These are phyloP conservation scores for Hanseniaspora mollemarum DNA, from an alignment of 805 yeast genomes.

Conservation along the genomic window DNA sequence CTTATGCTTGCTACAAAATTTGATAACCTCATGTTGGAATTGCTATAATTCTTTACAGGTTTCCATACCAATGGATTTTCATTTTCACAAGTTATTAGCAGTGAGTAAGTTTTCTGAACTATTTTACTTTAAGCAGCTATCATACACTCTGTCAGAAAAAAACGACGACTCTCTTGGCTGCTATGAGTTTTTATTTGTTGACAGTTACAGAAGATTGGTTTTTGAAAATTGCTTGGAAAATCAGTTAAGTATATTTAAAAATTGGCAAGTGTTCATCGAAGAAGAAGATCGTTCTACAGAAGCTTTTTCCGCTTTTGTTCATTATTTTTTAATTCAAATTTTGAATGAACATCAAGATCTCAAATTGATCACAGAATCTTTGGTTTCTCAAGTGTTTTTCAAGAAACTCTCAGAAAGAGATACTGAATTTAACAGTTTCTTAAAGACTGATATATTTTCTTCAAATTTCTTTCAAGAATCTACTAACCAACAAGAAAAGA, in stretches of 20 bases:
- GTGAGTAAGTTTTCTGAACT: constrained; percentile 3
- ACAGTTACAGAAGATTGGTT: constrained; percentile 7
- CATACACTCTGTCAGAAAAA: not conserved
- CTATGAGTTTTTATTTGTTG: not conserved
- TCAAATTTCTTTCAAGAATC: not conserved
- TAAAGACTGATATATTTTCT: not conserved
- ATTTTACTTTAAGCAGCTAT: constrained; percentile 5
- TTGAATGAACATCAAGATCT: constrained; percentile 6
- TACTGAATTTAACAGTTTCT: not conserved
- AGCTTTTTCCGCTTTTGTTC: not conserved
- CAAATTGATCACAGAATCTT: not conserved
- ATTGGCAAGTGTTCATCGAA: not conserved
- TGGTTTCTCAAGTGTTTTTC: not conserved
- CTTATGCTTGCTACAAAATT: constrained; percentile 2
- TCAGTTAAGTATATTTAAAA: constrained; percentile 1
- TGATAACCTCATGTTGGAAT: not conserved
- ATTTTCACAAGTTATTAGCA: not conserved
- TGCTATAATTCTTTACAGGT: constrained; percentile 12
- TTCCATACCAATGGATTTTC: not conserved
- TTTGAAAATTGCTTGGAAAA: constrained; percentile 3
- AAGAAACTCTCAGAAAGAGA: not conserved
- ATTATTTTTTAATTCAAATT: constrained; percentile 1
- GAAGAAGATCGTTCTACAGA: not conserved
- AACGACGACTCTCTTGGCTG: not conserved
- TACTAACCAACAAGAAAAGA: not conserved